These are phyloP conservation scores for Purshia tridentata DNA, from an alignment of 306 rosid genomes.

Conservation along the genomic window DNA sequence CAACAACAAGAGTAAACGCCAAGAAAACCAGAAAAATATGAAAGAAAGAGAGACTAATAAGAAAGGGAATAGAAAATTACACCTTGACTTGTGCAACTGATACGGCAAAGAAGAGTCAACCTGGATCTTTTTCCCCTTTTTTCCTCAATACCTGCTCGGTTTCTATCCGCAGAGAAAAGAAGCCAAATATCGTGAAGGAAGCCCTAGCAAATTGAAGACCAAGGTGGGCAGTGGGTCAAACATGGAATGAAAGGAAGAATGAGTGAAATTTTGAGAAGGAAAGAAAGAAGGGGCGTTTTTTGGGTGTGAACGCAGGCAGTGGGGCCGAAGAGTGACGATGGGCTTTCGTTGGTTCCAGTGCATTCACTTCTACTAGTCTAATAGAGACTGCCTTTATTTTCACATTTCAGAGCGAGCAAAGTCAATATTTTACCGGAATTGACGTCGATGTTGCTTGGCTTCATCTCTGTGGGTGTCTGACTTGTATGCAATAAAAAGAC, in stretches of 20 bases:
- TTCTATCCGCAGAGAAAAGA: neutral
- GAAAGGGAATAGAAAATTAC: constrained; percentile 20
- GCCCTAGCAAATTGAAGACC: neutral
- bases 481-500: no score
- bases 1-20: constrained; percentile 5
- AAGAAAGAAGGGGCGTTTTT: neutral
- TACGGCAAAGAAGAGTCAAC: constrained; percentile 25
- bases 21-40: neutral
- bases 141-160: neutral
- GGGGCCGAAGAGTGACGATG: neutral
- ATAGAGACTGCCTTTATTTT: no score
- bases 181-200: neutral
- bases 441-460: no score
- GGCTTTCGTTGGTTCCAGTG: neutral
- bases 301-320: neutral
- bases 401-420: no score
- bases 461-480: no score
- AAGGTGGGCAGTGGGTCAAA: constrained; percentile 11
- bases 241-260: neutral
- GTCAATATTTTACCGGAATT: no score
- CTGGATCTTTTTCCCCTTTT: neutral
- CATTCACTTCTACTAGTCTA: neutral
- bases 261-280: neutral
- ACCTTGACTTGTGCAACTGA: constrained; percentile 36
- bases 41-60: neutral